Evolutionary conservation across 106 monocot species (phyloP), one percentile per base, ranked within the genome.

Genomic region (Dioscorea dumetorum): DNA sequence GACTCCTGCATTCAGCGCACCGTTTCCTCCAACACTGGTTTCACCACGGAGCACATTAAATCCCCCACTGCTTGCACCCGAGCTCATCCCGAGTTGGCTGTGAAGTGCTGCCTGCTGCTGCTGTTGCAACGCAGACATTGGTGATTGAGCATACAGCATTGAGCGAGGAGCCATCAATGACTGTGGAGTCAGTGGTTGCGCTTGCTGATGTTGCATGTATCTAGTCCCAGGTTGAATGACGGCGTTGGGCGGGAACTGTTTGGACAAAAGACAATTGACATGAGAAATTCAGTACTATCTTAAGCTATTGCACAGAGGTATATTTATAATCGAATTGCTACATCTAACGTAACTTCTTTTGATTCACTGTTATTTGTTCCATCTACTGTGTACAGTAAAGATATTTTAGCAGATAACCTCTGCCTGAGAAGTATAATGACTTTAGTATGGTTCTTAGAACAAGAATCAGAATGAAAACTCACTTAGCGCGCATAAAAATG

Each of bases 1-100:
- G 22, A 88, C 67, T 31, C 88, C 80, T 8, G 41, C 41, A 41
- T 41, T 41, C 41, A 41, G 6, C 41, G 41, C 41, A 19, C 74
- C 63, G 11, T 64, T 35, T 5, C 61, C 77, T 20, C 82, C 84
- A 8, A 80, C 58, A 24, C 75, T 73, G 21, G 80, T 57, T 61
- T 94, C 90, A 8, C 90, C 87, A 21, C 87, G 87, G 62, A 90
- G 82, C 62, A 90, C 77, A 49, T 80, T 84, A 72, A 83, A 90
- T 4, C 87, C 90, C 2, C 87, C 90, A 8, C 68, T 70, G 53
- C 56, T 80, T 19, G 75, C 77, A 5, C 81, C 83, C 5, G 83
- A 58, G 59, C 72, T 80, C 81, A 89, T 86, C 4, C 81, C 84
- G 8, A 86, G 79, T 66, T 86, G 91, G 66, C 79, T 57, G 18